Evolutionary conservation across 176 grass and related monocot genomes (phyloP), one percentile per base, ranked within the genome.

Genomic region (Oryza meridionalis): DNA sequence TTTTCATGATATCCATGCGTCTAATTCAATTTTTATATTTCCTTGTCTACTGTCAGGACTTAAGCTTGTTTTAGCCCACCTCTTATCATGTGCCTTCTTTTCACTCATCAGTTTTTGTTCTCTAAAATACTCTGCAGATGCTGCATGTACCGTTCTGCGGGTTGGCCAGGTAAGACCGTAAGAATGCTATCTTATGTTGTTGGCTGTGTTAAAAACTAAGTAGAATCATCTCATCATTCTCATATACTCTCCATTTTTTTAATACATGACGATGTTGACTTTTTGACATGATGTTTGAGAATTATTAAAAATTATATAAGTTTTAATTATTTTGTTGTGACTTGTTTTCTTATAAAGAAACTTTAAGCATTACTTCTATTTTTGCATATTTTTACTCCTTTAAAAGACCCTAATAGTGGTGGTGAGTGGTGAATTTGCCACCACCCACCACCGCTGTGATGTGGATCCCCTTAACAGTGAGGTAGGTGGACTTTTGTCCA

Each of bases 81-180:
- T 16, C 22, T 25, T 63, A 51, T 27, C 42, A 17, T 13, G 46
- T 74, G 26, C 13, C 38, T 81, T 11, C 62, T n/a, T 81, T 72
- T 45, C 4, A 16, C 35, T 84, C 37, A 26, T 51, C 86, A 98
- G 93, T 75, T 89, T 81, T 26, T 98, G 90, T 68, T 93, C 91
- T 31, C 89, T 96, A 31, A 99, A 94, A 82, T 99, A 96, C 77
- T 88, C 84, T 27, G 86, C 86, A 2, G 91, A 99, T 77, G 89
- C 89, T 43, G 89, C 53, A 64, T 93, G 91, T 49, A 95, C 91
- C 45, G 89, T 95, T 32, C 85, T 98, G 31, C 85, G 89, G 73
- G 91, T 99, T 68, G 96, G 96, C 75, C 89, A 96, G 88, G 96
- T 96, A 64, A 67, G 72, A 27, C 15, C 33, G 96, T 96, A 64